Conservation (phyloP, 1,139 yeast genomes). For the Suhomyces wounanorum region DNA sequence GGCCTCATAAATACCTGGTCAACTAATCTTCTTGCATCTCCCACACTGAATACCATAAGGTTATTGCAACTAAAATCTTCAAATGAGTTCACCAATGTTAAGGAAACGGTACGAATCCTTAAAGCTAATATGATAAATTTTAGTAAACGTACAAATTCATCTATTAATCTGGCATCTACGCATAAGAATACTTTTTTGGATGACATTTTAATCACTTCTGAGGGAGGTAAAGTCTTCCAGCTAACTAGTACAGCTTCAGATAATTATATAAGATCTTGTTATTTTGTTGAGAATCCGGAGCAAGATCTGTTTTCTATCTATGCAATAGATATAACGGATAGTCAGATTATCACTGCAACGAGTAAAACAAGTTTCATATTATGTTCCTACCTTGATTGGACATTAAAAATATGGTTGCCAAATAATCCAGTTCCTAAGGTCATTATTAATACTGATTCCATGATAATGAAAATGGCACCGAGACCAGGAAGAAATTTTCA, state of each 20-base stretch:
- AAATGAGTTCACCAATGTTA: slow-evolving; percentile 16
- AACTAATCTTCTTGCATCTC: slow-evolving; percentile 37
- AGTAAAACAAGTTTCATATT: slow-evolving; percentile 17
- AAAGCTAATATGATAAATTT: slow-evolving; percentile 8
- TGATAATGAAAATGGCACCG: slow-evolving; percentile 45
- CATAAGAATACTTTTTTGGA: slow-evolving; percentile 26
- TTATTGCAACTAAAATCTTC: slow-evolving; percentile 14
- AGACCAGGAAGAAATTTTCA: slow-evolving; percentile 45
- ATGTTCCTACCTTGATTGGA: slow-evolving; percentile 35
- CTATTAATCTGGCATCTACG: slow-evolving; percentile 4
- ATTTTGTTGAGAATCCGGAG: neutral
- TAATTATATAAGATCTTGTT: slow-evolving; percentile 31
- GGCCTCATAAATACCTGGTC: slow-evolving; percentile 47
- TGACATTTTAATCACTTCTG: slow-evolving; percentile 45
- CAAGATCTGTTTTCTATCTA: slow-evolving; percentile 11
- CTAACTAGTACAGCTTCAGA: slow-evolving; percentile 30
- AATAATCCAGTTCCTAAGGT: slow-evolving; percentile 20
- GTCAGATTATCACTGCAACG: slow-evolving; percentile 4
- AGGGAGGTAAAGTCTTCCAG: slow-evolving; percentile 49
- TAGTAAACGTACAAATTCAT: neutral
- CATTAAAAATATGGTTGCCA: slow-evolving; percentile 28
- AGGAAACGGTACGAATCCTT: slow-evolving; percentile 12
- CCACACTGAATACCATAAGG: slow-evolving; percentile 26
- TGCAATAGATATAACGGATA: slow-evolving; percentile 12
- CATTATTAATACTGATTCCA: slow-evolving; percentile 37